Percentiles rank a stretch among this genome's conserved stretches.
Evolutionary conservation across 306 rosid genomes (phyloP).

Genomic region (Inga laurina): DNA sequence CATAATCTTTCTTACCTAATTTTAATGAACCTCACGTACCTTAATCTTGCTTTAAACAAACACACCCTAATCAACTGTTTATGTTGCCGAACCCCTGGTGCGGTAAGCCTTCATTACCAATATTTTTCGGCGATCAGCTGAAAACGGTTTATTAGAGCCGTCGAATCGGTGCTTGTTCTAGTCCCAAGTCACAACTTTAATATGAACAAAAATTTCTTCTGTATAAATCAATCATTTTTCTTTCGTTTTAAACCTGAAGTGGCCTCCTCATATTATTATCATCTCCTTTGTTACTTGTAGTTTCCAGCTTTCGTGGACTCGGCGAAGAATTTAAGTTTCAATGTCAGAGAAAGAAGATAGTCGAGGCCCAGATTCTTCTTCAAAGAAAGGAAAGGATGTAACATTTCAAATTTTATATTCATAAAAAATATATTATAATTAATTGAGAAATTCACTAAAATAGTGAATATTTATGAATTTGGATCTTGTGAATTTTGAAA

Average conservation of each 20-base stretch:
- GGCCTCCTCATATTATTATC: too few species aligned
- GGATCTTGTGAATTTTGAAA: too few species aligned
- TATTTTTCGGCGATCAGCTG: too few species aligned
- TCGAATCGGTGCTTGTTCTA: neutral
- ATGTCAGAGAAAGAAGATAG: constrained; percentile 36
- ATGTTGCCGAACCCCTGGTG: too few species aligned
- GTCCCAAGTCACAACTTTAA: neutral
- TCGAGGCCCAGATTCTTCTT: constrained; percentile 30
- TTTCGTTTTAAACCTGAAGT: neutral
- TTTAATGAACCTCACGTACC: neutral
- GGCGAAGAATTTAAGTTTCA: constrained; percentile 20
- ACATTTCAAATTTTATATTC: too few species aligned
- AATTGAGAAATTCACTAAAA: too few species aligned
- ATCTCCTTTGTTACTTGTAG: neutral
- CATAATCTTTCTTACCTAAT: too few species aligned
- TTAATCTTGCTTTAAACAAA: neutral
- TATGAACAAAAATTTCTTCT: neutral
- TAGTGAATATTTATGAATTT: too few species aligned
- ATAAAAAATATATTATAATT: too few species aligned
- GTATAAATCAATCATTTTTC: neutral
- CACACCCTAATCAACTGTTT: neutral
- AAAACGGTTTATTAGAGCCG: neutral
- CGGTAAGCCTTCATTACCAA: neutral
- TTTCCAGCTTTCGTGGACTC: constrained; percentile 23
- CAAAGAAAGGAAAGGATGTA: constrained; percentile 40